A percentile compares a stretch with the other conserved stretches of the same genome.
Conservation (phyloP, 805 yeast genomes). For the Teunomyces panamensis region DNA sequence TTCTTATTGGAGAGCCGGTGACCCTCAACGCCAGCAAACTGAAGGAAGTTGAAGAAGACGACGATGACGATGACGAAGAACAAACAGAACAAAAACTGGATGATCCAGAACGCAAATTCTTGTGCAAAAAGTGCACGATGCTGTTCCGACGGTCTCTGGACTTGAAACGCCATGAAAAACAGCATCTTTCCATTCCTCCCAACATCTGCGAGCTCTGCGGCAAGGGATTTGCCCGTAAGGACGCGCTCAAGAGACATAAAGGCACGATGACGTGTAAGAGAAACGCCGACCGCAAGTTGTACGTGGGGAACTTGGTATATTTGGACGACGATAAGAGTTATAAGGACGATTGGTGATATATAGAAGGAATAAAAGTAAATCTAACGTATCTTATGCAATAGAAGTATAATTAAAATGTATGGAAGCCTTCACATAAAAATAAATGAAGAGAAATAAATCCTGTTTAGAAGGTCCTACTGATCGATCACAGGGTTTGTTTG, state of each 20-base stretch:
- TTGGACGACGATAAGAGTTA: slow-evolving; percentile 8
- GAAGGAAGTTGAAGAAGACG: slow-evolving; percentile 4
- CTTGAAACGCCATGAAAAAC: slow-evolving; percentile 71
- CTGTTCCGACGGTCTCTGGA: slow-evolving; percentile 68
- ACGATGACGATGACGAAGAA: slow-evolving; percentile 7
- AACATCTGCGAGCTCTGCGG: slow-evolving; percentile 75
- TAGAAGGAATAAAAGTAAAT: background rate
- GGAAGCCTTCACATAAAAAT: too few relatives aligned
- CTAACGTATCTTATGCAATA: too few relatives aligned
- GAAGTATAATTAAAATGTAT: too few relatives aligned
- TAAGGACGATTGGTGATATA: slow-evolving; percentile 4
- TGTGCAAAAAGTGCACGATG: slow-evolving; percentile 59
- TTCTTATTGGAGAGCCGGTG: slow-evolving; percentile 25
- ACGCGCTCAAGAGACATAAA: slow-evolving; percentile 73
- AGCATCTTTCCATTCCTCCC: slow-evolving; percentile 68
- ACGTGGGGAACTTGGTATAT: slow-evolving; percentile 31
- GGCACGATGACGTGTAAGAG: slow-evolving; percentile 74
- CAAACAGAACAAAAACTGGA: slow-evolving; percentile 5
- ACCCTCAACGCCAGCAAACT: slow-evolving; percentile 11
- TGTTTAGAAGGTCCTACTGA: too few relatives aligned
- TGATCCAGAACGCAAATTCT: slow-evolving; percentile 37
- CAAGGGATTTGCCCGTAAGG: slow-evolving; percentile 81
- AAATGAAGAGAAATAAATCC: too few relatives aligned
- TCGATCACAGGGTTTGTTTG: too few relatives aligned
- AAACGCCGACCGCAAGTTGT: slow-evolving; percentile 54